Conservation (phyloP, 2,329 filamentous ascomycete genomes). For the Colletotrichum salicis region DNA sequence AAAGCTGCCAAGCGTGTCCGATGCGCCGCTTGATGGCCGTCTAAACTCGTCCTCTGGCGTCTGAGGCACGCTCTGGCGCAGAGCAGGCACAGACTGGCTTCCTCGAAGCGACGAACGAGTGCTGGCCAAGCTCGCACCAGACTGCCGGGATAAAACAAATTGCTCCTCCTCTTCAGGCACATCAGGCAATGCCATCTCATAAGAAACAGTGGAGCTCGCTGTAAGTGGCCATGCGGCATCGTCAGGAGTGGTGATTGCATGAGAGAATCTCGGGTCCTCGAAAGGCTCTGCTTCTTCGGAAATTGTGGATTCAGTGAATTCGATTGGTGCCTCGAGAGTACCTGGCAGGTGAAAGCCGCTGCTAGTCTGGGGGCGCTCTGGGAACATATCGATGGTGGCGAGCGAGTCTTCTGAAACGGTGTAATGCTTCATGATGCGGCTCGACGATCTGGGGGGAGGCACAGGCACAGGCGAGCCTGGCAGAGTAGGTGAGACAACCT, state of each 20-base stretch:
- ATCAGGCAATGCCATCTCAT: constrained; percentile 62
- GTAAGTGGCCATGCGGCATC: constrained; percentile 58
- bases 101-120: constrained; percentile 63
- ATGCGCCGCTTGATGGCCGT: constrained; percentile 59
- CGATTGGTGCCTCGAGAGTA: constrained; percentile 47
- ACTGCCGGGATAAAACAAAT: constrained; percentile 48
- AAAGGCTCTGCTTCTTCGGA: constrained; percentile 38
- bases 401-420: constrained; percentile 28
- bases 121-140: constrained; percentile 57
- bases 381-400: constrained; percentile 26
- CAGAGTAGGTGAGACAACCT: constrained; percentile 39
- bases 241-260: constrained; percentile 55
- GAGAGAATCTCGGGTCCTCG: constrained; percentile 45
- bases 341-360: constrained; percentile 57
- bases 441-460: constrained; percentile 65
- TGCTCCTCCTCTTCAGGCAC: constrained; percentile 73
- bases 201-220: constrained; percentile 46
- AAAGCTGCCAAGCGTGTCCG: constrained; percentile 62
- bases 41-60: constrained; percentile 32
- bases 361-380: constrained; percentile 58
- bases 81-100: constrained; percentile 65
- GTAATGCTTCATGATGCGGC: constrained; percentile 59
- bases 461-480: constrained; percentile 49
- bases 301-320: constrained; percentile 37
- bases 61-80: constrained; percentile 55